Percentiles rank a stretch among this genome's conserved stretches.
phyloP scores from a whole-genome alignment of 2,329 filamentous ascomycete genomes.

The Celoporthe dispersa region DNA sequence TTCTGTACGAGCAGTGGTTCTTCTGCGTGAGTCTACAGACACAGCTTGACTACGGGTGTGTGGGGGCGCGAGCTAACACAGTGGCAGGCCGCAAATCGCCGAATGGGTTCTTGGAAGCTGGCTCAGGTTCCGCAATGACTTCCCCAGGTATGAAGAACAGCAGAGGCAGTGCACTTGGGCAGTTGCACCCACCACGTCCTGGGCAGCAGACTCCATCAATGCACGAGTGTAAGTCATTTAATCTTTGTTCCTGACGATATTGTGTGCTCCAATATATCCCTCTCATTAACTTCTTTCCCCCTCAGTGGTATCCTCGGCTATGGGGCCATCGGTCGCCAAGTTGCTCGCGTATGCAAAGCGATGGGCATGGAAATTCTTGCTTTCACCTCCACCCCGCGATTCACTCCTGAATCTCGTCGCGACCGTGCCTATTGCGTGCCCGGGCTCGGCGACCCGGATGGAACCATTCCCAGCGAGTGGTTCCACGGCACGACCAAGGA shows the following conservation, averaged over 20 bases:
- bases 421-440: constrained; percentile 67
- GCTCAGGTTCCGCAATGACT: constrained; percentile 40
- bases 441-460: constrained; percentile 56
- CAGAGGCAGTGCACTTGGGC: constrained; percentile 39
- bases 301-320: constrained; percentile 46
- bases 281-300: background rate
- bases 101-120: constrained; percentile 47
- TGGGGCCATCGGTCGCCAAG: constrained; percentile 48
- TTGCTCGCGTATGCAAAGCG: constrained; percentile 54
- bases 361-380: constrained; percentile 70
- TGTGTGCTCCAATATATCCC: too few relatives aligned
- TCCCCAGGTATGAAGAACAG: constrained; percentile 37
- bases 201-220: constrained; percentile 18
- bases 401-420: constrained; percentile 59
- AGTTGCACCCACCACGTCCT: background rate
- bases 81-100: constrained; percentile 42
- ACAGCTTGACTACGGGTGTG: background rate
- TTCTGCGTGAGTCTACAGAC: constrained; percentile 40
- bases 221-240: constrained; percentile 23
- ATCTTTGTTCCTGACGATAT: background rate
- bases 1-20: constrained; percentile 44
- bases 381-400: constrained; percentile 64
- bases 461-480: constrained; percentile 46
- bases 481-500: constrained; percentile 41
- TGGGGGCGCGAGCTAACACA: too few relatives aligned